Percentiles rank a stretch among this genome's conserved stretches.
Evolutionary conservation across 495 filamentous ascomycete species (phyloP).

Genomic region (Daldinia decipiens): DNA sequence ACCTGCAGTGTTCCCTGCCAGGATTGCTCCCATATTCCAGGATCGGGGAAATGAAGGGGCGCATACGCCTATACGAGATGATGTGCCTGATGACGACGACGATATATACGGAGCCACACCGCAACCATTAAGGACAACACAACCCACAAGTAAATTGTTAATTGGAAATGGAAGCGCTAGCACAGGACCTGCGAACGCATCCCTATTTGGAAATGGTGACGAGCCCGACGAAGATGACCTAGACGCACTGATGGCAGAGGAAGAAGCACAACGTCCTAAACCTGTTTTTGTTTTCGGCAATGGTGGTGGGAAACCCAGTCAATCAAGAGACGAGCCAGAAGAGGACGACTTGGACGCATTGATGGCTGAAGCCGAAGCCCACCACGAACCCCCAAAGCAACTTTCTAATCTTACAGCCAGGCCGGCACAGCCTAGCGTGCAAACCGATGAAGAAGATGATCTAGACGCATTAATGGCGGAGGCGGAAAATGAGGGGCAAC

Average conservation of each 20-base stretch:
- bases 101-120: constrained; percentile 59
- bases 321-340: constrained; percentile 45
- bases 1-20: constrained; percentile 49
- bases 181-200: constrained; percentile 3
- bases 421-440: constrained; percentile 10
- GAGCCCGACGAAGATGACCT: constrained; percentile 61
- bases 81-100: constrained; percentile 52
- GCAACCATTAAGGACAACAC: constrained; percentile 17
- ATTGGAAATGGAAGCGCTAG: constrained; percentile 24
- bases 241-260: constrained; percentile 62
- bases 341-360: constrained; percentile 65
- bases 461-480: constrained; percentile 61
- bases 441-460: constrained; percentile 54
- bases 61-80: constrained; percentile 47
- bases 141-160: constrained; percentile 22
- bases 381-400: constrained; percentile 21
- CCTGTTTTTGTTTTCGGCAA: constrained; percentile 51
- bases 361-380: constrained; percentile 59
- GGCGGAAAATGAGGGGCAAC: constrained; percentile 45
- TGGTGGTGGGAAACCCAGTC: neutral
- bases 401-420: constrained; percentile 20
- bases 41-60: constrained; percentile 38
- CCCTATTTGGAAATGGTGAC: constrained; percentile 45
- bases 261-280: constrained; percentile 48
- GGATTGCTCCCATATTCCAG: constrained; percentile 62